Base-by-base conservation (phyloP, 139 green algal genomes). In the Chlorella sorokiniana region DNA sequence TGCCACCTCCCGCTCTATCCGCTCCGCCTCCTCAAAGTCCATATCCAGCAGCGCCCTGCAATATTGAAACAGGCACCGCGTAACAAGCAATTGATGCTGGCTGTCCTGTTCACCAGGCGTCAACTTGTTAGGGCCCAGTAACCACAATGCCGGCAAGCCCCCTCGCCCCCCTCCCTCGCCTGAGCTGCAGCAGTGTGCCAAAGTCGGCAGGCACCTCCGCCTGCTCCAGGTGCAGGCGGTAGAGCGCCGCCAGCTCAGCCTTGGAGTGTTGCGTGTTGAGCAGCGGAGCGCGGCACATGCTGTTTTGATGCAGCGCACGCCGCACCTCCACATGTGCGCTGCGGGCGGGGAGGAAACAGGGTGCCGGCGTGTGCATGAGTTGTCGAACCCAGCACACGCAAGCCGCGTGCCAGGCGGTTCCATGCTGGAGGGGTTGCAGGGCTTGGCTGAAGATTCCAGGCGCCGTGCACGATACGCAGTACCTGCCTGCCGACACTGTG, bases 311-410 rank as follows among this genome's bases (percentile, higher is more conserved):
- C 61, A 96, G 82, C 1, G 92, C 91, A 2, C 86, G 84, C 23
- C 87, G 70, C 29, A 96, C 84, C 86, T 96, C 92, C 68, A 95
- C 88, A 44, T 94, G 91, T 16, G 90, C 90, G 35, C 90, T 93
- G 88, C 65, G 86, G 37, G 42, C 23, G 18, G 35, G 67, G 67
- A 4, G 16, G 9, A 44, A 4, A 27, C 33, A 38, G 67, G n/a
- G 4, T 44, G 64, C n/a, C n/a, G n/a, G n/a, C n/a, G 33, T 68
- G 37, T 37, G 10, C n/a, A 27, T 18, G 29, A 1, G 4, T 82
- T 41, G n/a, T 25, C 18, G n/a, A n/a, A n/a, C n/a, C n/a, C n/a
- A n/a, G n/a, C n/a, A n/a, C n/a, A n/a, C n/a, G n/a, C n/a, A n/a
- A n/a, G n/a, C n/a, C n/a, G n/a, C n/a, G n/a, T n/a, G n/a, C n/a